These are phyloP conservation scores for Nicotiana benthamiana DNA, from an alignment of 257 asterid species.

Conservation along the genomic window DNA sequence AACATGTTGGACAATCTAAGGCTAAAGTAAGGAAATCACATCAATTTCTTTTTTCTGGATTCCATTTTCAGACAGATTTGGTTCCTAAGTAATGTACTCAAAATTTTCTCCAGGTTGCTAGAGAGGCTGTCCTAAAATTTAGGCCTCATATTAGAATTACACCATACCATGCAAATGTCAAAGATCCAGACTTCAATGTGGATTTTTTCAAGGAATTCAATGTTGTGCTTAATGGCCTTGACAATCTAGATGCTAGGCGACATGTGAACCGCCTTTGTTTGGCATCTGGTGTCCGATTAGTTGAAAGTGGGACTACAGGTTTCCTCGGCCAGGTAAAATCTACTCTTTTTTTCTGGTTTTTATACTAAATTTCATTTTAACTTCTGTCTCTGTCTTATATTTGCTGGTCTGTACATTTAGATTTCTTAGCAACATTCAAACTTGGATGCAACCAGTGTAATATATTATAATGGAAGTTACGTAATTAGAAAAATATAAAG, in stretches of 20 bases:
- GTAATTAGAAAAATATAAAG: background rate
- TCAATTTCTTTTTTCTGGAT: background rate
- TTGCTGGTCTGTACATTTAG: background rate
- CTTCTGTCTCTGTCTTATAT: background rate
- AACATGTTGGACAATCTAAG: slow-evolving; percentile 95
- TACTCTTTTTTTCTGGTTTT: background rate
- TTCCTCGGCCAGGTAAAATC: slow-evolving; percentile 87
- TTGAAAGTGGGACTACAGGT: slow-evolving; percentile 99
- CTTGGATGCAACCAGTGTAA: background rate
- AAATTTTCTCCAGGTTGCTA: slow-evolving; percentile 71
- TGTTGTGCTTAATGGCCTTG: slow-evolving; percentile 95
- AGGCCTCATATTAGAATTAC: slow-evolving; percentile 81
- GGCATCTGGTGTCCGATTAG: slow-evolving; percentile 90
- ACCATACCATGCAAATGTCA: slow-evolving; percentile 89
- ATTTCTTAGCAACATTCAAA: background rate
- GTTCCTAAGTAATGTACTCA: slow-evolving; percentile 17
- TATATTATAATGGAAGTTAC: background rate
- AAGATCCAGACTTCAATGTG: slow-evolving; percentile 82
- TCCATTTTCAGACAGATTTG: background rate
- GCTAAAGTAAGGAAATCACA: slow-evolving; percentile 62
- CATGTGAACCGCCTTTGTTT: slow-evolving; percentile 98
- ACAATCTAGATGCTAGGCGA: slow-evolving; percentile 95
- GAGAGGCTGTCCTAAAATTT: slow-evolving; percentile 89
- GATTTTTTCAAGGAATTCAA: slow-evolving; percentile 83
- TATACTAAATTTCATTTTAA: background rate